Base-by-base conservation (phyloP, 2,329 filamentous ascomycete genomes). In the Drechslerella dactyloides region DNA sequence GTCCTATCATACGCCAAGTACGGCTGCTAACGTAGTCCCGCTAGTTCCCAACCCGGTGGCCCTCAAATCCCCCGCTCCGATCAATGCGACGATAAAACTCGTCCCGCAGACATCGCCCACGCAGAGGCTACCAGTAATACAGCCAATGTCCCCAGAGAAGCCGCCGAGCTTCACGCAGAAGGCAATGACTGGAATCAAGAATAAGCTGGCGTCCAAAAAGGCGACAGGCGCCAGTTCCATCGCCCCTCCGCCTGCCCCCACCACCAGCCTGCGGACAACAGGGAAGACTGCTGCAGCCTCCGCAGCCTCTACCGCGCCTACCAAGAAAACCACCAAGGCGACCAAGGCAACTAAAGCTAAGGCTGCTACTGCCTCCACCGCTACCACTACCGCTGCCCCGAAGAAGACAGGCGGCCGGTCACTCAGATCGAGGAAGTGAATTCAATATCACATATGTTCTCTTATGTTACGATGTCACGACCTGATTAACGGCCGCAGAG, bases 341-440 rank as follows among this genome's bases (percentile, higher is more conserved):
- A 17, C 66, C 1, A 63, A 64, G 13, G 53, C 52, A 1, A 42
- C 61, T 6, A 65, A 65, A 42, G 60, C 19, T 6, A 35, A 37
- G 4, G 37, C 51, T n/a, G 23, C 54, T 13, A 35, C 23, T 8
- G n/a, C 59, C 11, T 21, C 51, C 10, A 52, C 13, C 33, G 15
- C 56, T 35, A 3, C 21, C 30, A 10, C 19, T 11, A 53, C 50
- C 5, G 50, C 48, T 21, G 44, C 54, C 5, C 60, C 60, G 1
- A 65, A 61, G 44, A 72, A 72, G 23, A 21, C 68, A 23, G 46
- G 58, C 5, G 60, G 60, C n/a, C 54, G 68, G 15, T 51, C 68
- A 4, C 55, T 72, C n/a, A 58, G 68, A 19, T 72, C 68, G 23
- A 60, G 68, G 33, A 72, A 72, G 30, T 72, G 15, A 65, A 30